Base-by-base conservation (phyloP, 352 stramenopile species). In the Globisporangium barbulae region DNA sequence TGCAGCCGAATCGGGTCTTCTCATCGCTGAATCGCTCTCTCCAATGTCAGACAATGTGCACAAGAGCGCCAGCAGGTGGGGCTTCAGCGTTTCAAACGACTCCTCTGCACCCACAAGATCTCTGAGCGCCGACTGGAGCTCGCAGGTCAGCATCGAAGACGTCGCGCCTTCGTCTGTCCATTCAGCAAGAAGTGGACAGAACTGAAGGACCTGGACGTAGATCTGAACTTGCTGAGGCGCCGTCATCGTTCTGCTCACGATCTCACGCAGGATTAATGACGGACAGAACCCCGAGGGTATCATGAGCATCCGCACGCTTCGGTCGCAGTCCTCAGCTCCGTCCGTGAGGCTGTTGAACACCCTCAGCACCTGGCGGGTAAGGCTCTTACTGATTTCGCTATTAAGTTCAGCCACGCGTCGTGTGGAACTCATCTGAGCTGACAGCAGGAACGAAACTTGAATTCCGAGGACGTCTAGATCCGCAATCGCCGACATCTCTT, bases 281-380 rank as follows among this genome's bases (percentile, higher is more conserved):
- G 76, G 70, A 39, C 64, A 72, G 63, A 81, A 77, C 0, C 66
- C 71, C 30, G 76, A 33, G 8, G 81, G 54, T 39, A 57, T 37
- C 5, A 72, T 19, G 6, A 84, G 48, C 5, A 57, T 55, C 21
- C 57, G 48, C 22, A 65, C 25, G 30, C 71, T 62, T 30, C 64
- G 44, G 22, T 64, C 47, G 9, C 42, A 21, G 5, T 63, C 41
- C 10, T 63, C 44, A 5, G 21, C 17, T 30, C 65, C 70, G 37
- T 53, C 73, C 10, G 71, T 75, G 19, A 84, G 71, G 9, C 67
- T 70, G 57, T 84, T 84, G 44, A 80, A 69, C 21, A 70, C 61
- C 5, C 62, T 45, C 33, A 64, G 54, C 4, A 78, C 33, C 17
- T 67, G 59, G 19, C 69, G 65, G 54, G 63, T 64, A 28, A 76